A percentile compares a stretch with the other conserved stretches of the same genome.
These are phyloP conservation scores for Boechera retrofracta DNA, from an alignment of 345 rosid genomes.

Conservation along the genomic window DNA sequence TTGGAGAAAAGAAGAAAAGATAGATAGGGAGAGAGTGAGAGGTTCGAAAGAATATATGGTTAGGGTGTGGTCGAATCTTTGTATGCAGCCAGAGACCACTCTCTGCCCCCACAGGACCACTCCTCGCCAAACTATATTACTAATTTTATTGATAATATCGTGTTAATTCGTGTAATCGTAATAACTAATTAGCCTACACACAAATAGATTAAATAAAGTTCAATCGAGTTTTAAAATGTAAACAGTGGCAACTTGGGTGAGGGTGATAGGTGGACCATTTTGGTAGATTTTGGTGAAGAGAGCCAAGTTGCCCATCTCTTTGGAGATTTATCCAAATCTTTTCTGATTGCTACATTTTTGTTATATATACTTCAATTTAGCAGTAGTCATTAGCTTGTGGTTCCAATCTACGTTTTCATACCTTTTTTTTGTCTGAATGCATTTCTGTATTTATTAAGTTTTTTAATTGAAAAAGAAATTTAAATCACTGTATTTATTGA, in stretches of 20 bases:
- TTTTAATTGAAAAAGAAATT: background rate
- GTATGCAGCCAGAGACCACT: constrained; percentile 33
- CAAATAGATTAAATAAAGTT: background rate
- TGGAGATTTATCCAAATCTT: constrained; percentile 46
- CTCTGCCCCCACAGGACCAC: constrained; percentile 38
- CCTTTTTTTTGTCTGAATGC: background rate
- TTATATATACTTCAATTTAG: constrained; percentile 21
- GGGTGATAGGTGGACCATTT: constrained; percentile 32
- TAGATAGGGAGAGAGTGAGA: constrained; percentile 5
- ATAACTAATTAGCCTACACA: background rate
- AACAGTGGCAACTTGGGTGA: background rate
- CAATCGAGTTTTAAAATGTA: background rate
- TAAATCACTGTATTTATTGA: too few relatives aligned
- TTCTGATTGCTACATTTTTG: constrained; percentile 42
- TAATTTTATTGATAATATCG: background rate
- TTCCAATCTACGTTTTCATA: constrained; percentile 16
- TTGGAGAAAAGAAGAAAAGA: constrained; percentile 30
- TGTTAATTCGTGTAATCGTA: constrained; percentile 15
- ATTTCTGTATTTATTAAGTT: background rate
- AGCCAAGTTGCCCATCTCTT: constrained; percentile 46
- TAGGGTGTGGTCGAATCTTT: constrained; percentile 44
- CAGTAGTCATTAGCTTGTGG: background rate
- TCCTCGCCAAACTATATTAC: background rate
- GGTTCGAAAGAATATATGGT: constrained; percentile 38
- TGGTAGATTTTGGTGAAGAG: constrained; percentile 34